These are phyloP conservation scores for Physcomitrium patens DNA, from an alignment of 225 moss, liverwort and hornwort genomes.

Conservation along the genomic window DNA sequence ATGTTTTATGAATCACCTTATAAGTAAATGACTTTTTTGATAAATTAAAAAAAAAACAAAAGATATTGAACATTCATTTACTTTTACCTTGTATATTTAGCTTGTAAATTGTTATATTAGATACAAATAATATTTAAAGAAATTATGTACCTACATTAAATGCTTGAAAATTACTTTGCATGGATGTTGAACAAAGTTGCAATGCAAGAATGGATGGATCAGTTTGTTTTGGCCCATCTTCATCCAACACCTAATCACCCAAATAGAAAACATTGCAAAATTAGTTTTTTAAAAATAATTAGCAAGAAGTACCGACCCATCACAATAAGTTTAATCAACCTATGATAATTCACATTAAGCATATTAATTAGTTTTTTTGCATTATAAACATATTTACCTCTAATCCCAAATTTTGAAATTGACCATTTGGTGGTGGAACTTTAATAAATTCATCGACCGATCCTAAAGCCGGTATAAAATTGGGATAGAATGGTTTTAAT, in stretches of 20 bases:
- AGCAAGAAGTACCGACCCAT: no score
- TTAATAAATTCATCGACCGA: not conserved
- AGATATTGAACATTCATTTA: no score
- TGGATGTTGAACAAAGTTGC: slow-evolving; percentile 48
- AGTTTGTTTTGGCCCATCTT: slow-evolving; percentile 62
- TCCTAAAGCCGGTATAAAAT: not conserved
- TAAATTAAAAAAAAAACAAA: no score
- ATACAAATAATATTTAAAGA: not conserved
- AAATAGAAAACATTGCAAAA: no score
- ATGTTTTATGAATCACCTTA: no score
- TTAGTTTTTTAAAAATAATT: no score
- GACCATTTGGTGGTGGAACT: not conserved
- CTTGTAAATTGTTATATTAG: no score
- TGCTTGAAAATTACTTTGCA: not conserved
- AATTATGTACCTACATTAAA: not conserved
- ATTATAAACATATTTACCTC: not conserved
- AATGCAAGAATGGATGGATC: slow-evolving; percentile 46
- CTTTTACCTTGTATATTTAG: no score
- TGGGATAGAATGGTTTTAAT: not conserved
- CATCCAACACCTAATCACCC: slow-evolving; percentile 47
- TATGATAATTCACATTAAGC: no score
- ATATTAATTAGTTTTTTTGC: no score
- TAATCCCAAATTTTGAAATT: not conserved
- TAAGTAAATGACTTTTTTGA: no score
- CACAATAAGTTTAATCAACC: no score